Base-by-base conservation (phyloP, 2,329 filamentous ascomycete species). In the Fusarium tupiense region DNA sequence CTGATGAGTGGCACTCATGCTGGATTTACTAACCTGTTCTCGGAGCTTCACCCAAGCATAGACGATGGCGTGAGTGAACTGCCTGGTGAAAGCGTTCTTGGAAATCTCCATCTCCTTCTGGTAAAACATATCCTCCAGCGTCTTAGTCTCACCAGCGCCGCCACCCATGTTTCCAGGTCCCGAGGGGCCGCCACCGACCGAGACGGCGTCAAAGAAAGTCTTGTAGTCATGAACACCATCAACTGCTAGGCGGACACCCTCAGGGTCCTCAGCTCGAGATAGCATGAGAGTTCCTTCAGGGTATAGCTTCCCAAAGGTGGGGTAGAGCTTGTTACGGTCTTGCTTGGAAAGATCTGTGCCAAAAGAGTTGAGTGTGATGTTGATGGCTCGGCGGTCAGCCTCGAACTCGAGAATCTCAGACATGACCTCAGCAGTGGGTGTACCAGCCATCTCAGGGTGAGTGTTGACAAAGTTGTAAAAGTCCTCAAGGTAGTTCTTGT, bases 81-180 rank as follows among this genome's bases (percentile, higher is more conserved):
- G 96, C 77, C 94, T 90, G 10, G 96, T 99, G 81, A 99, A 99
- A 14, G 95, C 94, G 69, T 92, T 86, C 88, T 99, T 99, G 64
- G 94, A 96, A 73, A 98, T 93, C 83, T 99, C 95, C 96, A 98
- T 98, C 86, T 99, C 96, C 86, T 98, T 98, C 84, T 98, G 94
- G 83, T 99, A 99, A 85, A 99, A 99, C 86, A 99, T 88, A 81
- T 99, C 96, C 82, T 99, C 96, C 78, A 99, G 84, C 79, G 95
- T 98, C 86, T 94, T 95, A 56, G 94, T 93, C 76, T 98, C 95
- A 22, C 90, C 88, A 33, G 92, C 91, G n/a, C 90, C 87, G 41
- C 94, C 94, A 31, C 91, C 90, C 93, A 95, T 94, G 83, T 97
- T 97, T 52, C 94, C 94, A 37, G 94, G 89, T 8, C 93, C 91